Conservation (phyloP, 768 basidiomycete genomes). For the Porpolomopsis calyptriformis region DNA sequence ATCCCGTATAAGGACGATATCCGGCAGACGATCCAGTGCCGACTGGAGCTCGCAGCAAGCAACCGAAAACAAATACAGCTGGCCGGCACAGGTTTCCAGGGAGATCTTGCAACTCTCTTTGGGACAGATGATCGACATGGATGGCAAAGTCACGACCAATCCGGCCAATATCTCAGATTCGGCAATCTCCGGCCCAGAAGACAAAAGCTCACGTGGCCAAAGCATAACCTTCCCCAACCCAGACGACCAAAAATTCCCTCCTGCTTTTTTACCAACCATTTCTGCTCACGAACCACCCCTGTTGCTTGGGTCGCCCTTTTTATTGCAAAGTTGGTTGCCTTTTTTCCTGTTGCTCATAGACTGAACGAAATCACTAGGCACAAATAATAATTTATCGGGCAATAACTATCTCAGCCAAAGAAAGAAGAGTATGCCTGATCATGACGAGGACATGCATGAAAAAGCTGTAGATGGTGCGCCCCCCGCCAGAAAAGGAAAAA, state of each 20-base stretch:
- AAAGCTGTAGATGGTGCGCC: conserved; percentile 1
- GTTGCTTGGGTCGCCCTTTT: conserved; percentile 22
- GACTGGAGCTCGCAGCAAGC: conserved; percentile 47
- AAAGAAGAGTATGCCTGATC: neutral
- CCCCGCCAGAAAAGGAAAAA: neutral
- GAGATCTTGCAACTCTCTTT: conserved; percentile 44
- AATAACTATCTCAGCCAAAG: neutral
- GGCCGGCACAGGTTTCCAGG: conserved; percentile 50
- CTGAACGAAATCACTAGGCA: neutral
- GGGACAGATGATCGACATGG: conserved; percentile 14
- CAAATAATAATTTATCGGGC: conserved; percentile 1
- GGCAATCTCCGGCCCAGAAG: neutral
- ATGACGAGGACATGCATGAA: neutral
- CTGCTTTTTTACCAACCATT: conserved; percentile 12
- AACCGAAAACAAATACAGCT: conserved; percentile 29
- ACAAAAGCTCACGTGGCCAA: too few relatives aligned
- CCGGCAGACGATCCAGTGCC: conserved; percentile 28
- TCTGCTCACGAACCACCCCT: too few relatives aligned
- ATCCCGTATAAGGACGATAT: neutral
- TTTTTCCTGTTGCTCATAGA: neutral
- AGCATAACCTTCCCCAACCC: too few relatives aligned
- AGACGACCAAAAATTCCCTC: too few relatives aligned
- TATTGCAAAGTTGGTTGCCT: conserved; percentile 1
- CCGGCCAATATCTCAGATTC: neutral
- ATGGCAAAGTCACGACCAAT: neutral